Base-by-base conservation (phyloP, 257 asterid genomes). In the Fraxinus americana region DNA sequence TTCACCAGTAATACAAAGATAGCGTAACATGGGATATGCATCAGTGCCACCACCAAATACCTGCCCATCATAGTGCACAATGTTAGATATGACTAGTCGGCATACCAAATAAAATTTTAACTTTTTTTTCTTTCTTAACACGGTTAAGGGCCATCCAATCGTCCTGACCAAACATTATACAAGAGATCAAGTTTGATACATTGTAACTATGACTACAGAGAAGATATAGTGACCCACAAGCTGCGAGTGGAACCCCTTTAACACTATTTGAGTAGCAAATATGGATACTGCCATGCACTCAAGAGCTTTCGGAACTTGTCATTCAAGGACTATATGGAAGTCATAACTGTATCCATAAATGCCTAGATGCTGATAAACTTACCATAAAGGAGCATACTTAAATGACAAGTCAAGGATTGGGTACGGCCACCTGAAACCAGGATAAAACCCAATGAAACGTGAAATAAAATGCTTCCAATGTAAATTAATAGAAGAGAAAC, bases 341-440 rank as follows among this genome's bases (percentile, higher is more conserved):
- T 21, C 66, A 10, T 19, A 54, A 19, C 9, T 19, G 65, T 54
- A 54, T 5, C 27, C 69, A 25, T 27, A 63, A 25, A 27, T 23
- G 69, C 69, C 34, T 63, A 63, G 69, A 32, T 27, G 71, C 36
- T 43, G 63, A 59, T 67, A 66, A 63, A 82, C 97, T 59, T 83
- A 93, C 99, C 98, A 95, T 19, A 88, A 7, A 19, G 98, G 93
- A 78, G 97, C 87, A 72, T 78, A 79, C 41, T 78, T 27, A 14
- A 27, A 30, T 59, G 97, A 88, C 78, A 95, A 80, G 82, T 95
- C 97, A 78, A 95, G 97, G 84, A 91, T 86, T 68, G 99, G 99
- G 87, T 95, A 95, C 2, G 99, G 98, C 98, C 99, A 95, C 99
- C 99, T 95, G 81, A 83, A 85, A 81, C 23, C 76, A 67, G 80